These are phyloP conservation scores for Cercospora sp. DNA, from an alignment of 2,329 filamentous ascomycete genomes.

Conservation along the genomic window DNA sequence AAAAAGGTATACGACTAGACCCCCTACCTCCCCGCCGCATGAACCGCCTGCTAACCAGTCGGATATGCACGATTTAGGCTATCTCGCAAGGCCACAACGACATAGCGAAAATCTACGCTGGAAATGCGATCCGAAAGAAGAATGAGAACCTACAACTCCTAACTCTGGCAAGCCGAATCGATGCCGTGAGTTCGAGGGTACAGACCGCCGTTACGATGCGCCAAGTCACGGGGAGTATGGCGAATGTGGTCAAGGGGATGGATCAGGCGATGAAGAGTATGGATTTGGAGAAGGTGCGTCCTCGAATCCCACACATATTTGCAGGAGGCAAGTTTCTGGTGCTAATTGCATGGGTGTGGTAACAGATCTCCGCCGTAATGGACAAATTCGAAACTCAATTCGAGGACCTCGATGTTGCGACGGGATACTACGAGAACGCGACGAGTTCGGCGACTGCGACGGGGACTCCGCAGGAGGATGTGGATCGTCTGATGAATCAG, in stretches of 20 bases:
- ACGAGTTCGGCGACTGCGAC: conserved; percentile 75
- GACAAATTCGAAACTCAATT: conserved; percentile 63
- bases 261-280: conserved; percentile 64
- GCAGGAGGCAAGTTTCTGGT: too few species aligned
- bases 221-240: conserved; percentile 61
- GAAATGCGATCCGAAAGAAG: conserved; percentile 63
- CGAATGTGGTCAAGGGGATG: conserved; percentile 62
- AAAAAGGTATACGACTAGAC: too few species aligned
- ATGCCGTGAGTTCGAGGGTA: conserved; percentile 60
- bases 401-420: conserved; percentile 54
- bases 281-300: conserved; percentile 60
- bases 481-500: conserved; percentile 80
- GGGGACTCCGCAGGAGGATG: conserved; percentile 77
- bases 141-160: conserved; percentile 63
- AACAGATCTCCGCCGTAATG: conserved; percentile 64
- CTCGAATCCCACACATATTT: not conserved
- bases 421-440: conserved; percentile 79
- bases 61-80: conserved; percentile 43
- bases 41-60: not conserved
- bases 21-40: too few species aligned
- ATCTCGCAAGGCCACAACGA: conserved; percentile 60
- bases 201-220: conserved; percentile 65
- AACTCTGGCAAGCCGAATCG: conserved; percentile 58
- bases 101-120: conserved; percentile 63
- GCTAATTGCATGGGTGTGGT: too few species aligned